A percentile compares a stretch with the other conserved stretches of the same genome.
Conservation (phyloP, 441 rosid genomes). For the Brassica hybrid region DNA sequence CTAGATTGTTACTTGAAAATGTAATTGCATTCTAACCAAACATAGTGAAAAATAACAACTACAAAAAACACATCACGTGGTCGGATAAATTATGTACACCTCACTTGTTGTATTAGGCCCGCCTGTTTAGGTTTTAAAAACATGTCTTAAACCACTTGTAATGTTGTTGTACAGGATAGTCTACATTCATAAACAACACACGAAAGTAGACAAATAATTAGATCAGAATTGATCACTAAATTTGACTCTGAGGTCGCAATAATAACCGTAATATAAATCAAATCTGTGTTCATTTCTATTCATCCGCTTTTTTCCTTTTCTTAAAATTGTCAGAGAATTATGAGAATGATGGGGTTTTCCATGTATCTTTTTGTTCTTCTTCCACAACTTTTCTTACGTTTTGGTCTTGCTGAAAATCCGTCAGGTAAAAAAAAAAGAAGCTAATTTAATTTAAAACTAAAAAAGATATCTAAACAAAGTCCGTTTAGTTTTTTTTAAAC, state of each 20-base stretch:
- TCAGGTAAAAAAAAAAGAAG: conserved; percentile 40
- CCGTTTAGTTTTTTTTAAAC: not conserved
- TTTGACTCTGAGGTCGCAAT: conserved; percentile 2
- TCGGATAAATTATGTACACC: not conserved
- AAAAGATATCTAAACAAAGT: not conserved
- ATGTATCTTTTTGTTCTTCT: conserved; percentile 26
- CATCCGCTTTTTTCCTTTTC: not conserved
- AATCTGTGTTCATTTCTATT: not conserved
- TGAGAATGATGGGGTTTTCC: conserved; percentile 35
- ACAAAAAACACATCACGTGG: not conserved
- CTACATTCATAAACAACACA: not conserved
- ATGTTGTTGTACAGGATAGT: not conserved
- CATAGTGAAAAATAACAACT: not conserved
- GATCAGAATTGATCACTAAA: not conserved
- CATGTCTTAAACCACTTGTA: not conserved
- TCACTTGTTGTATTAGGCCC: not conserved
- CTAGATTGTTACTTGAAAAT: not conserved
- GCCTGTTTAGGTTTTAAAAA: not conserved
- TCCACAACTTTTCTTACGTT: conserved; percentile 26
- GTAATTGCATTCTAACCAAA: not conserved
- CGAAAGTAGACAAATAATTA: not conserved
- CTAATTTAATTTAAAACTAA: not conserved
- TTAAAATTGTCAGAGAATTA: not conserved
- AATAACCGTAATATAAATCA: not conserved
- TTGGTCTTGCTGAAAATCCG: conserved; percentile 51